Evolutionary conservation across 305 asterid species (phyloP).

Genomic region (Fraxinus latifolia): DNA sequence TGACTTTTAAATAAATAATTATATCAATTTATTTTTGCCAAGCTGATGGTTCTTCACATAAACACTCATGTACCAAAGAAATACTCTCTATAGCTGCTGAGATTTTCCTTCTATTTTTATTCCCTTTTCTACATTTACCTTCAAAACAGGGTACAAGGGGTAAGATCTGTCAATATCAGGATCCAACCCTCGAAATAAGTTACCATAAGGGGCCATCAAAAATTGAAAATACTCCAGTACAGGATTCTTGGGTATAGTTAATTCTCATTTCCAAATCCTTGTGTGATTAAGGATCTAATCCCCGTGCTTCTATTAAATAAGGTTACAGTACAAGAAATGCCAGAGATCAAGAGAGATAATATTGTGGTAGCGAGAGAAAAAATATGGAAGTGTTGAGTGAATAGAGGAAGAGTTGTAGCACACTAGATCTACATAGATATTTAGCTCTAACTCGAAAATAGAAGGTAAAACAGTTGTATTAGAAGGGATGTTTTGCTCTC

Average conservation of each 20-base stretch:
- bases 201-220: not conserved
- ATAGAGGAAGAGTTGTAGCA: not conserved
- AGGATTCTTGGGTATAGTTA: not conserved
- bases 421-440: not conserved
- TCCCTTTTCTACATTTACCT: not conserved
- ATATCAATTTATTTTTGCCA: not conserved
- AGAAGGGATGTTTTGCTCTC: not conserved
- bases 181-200: not conserved
- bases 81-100: not conserved
- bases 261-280: not conserved
- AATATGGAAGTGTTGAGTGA: not conserved
- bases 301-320: conserved; percentile 2
- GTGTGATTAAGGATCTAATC: not conserved
- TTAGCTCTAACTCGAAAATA: not conserved
- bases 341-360: not conserved
- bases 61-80: not conserved
- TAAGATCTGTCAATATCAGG: not conserved
- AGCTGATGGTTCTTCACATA: not conserved
- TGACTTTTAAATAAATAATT: not conserved
- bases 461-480: not conserved
- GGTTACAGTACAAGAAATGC: not conserved
- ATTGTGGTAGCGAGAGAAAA: not conserved
- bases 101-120: conserved; percentile 5
- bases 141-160: not conserved
- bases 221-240: not conserved